phyloP scores from a whole-genome alignment of 352 stramenopile species.

The Pythium guiyangense region DNA sequence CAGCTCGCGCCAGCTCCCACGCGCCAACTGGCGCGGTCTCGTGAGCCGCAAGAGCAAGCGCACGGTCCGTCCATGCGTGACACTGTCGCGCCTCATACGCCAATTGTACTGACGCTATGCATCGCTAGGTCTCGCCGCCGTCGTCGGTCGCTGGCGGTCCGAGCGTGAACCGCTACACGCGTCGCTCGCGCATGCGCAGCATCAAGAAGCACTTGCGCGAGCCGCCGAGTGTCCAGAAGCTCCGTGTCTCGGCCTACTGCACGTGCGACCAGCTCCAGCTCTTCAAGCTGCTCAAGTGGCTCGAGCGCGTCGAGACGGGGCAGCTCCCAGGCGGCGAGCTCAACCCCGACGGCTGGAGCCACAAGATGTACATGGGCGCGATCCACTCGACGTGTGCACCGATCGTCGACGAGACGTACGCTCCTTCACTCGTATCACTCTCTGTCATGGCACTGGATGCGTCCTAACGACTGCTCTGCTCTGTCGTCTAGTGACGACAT shows the following conservation, averaged over 20 bases:
- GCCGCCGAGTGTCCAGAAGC: slow-evolving; percentile 64
- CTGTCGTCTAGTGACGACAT: slow-evolving; percentile 32
- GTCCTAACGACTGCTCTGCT: background rate
- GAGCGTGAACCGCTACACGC: slow-evolving; percentile 69
- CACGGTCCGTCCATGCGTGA: slow-evolving; percentile 11
- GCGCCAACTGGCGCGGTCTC: slow-evolving; percentile 55
- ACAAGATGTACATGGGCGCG: slow-evolving; percentile 87
- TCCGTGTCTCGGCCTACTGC: slow-evolving; percentile 82
- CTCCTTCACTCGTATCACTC: background rate
- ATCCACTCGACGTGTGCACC: slow-evolving; percentile 74
- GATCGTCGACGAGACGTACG: slow-evolving; percentile 33
- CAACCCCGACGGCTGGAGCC: slow-evolving; percentile 69
- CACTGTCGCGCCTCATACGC: no score
- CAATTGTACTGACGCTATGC: no score
- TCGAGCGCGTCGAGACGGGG: slow-evolving; percentile 72
- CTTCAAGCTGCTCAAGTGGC: slow-evolving; percentile 87
- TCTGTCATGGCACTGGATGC: no score
- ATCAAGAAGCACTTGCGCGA: slow-evolving; percentile 81
- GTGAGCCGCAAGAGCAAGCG: slow-evolving; percentile 45
- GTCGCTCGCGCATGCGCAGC: slow-evolving; percentile 75
- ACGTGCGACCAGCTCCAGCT: slow-evolving; percentile 79
- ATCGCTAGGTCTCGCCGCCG: slow-evolving; percentile 21
- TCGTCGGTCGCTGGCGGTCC: slow-evolving; percentile 26
- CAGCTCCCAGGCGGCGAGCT: slow-evolving; percentile 73
- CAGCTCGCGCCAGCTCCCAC: slow-evolving; percentile 26